Evolutionary conservation across 106 monocot genomes (phyloP), one percentile per base, ranked within the genome.

Genomic region (Phalaenopsis aphrodite): DNA sequence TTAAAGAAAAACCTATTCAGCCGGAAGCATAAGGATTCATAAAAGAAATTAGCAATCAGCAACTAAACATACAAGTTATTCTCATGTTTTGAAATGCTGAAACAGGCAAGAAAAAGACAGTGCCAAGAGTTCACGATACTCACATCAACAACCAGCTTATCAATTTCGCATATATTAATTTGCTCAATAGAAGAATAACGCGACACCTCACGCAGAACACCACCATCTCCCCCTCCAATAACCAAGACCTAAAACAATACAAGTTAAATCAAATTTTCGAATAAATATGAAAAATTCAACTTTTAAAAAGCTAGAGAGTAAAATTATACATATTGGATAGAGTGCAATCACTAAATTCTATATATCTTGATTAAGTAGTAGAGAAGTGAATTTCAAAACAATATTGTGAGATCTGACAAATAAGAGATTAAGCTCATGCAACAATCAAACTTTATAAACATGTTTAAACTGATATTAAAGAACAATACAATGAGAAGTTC

Each of bases 161-260:
- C 91, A 76, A 91, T 91, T 87, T 91, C 91, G 84, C 91, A 91
- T 41, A 91, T 87, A 82, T 87, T 88, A 46, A 91, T 87, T 37
- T 81, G 37, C 24, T 91, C 87, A 17, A 88, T 84, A 38, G 91
- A 91, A 77, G 77, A 38, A 75, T 88, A 87, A 0, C 91, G 83
- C 21, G 87, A 85, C 67, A 88, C 81, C 67, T 88, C 91, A 23
- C 87, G 86, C 46, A 91, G 85, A 15, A 91, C 91, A 17, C 87
- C 91, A 80, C 88, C 91, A 87, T 91, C 91, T 68, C 91, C 91
- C 16, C 87, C 87, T n/a, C 90, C 87, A 55, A 90, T 55, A 18
- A 87, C 90, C 83, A 90, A 84, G 7, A 90, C 90, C 90, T 90
- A 82, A 69, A 83, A 75, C 76, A 49, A 24, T 46, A 49, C 0